Base-by-base conservation (phyloP, 208 protist species). In the Leishmania lainsoni region DNA sequence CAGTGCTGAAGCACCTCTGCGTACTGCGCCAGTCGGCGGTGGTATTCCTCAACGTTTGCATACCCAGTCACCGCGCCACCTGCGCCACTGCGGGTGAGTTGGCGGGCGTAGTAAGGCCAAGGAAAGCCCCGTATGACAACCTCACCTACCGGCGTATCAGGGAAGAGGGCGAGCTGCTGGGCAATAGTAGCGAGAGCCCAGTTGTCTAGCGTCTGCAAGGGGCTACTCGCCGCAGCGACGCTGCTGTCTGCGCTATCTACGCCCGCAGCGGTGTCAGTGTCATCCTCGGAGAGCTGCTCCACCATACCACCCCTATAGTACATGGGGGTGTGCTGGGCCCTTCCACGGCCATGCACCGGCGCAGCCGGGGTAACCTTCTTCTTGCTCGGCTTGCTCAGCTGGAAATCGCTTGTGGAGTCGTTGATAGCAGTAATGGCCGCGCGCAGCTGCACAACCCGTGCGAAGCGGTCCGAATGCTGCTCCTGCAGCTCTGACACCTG, bases 351-450 rank as follows among this genome's bases (percentile, higher is more conserved):
- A 29, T 70, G 59, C 71, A 9, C 52, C 17, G 63, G 59, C 8
- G 70, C 48, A 2, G 56, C 49, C 3, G 75, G 49, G n/a, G 70
- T 14, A 56, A 48, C 74, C 68, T 56, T 80, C 3, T 51, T 79
- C 77, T 75, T 81, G 42, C 78, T 69, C 4, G 82, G 82, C 45
- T 66, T 65, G 32, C 82, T 85, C 42, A 85, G 71, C 81, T 84
- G 81, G 76, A 96, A 94, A 75, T 92, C 89, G 49, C 83, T 81
- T 8, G 91, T 94, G 61, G 83, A 75, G 48, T 81, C 81, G 79
- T 94, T 94, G 74, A 94, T 89, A 45, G 90, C 89, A 17, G 91
- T 86, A 71, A 94, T 88, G 22, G 88, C 76, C 22, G 86, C 70
- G 49, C 87, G 87, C 35, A 96, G 78, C 84, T 93, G 83, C 61